Conservation (phyloP, 768 basidiomycete species). For the Cubamyces sp. region DNA sequence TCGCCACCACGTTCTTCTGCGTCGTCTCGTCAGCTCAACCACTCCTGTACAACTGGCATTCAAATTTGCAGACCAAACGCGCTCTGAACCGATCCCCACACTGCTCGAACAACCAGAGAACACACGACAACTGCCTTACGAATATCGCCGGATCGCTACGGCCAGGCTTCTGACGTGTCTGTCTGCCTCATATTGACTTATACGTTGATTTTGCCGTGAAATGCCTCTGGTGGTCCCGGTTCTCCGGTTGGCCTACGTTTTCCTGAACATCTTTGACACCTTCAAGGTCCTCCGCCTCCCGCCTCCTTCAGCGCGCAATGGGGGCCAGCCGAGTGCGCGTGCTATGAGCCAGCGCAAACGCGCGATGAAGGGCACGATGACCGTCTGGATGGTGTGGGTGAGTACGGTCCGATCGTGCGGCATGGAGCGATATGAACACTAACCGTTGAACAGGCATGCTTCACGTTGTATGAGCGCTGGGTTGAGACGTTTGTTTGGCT, state of each 20-base stretch:
- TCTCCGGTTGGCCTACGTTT: conserved; percentile 71
- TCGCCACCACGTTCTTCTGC: conserved; percentile 15
- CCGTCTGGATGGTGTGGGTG: conserved; percentile 89
- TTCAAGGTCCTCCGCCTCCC: conserved; percentile 82
- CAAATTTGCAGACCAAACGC: too few species aligned
- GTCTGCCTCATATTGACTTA: background rate
- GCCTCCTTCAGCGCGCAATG: conserved; percentile 53
- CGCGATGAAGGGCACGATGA: conserved; percentile 82
- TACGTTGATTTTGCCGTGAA: background rate
- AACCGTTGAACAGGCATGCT: conserved; percentile 55
- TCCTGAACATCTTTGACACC: conserved; percentile 81
- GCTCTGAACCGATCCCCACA: too few species aligned
- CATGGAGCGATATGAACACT: background rate
- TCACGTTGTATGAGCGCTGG: conserved; percentile 67
- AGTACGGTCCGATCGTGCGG: conserved; percentile 28
- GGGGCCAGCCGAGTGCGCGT: conserved; percentile 64
- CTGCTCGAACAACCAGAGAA: background rate
- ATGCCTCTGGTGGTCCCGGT: conserved; percentile 74
- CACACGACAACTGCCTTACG: background rate
- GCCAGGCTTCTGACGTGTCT: background rate
- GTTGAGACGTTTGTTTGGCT: conserved; percentile 67
- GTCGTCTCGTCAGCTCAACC: too few species aligned
- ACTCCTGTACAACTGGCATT: too few species aligned
- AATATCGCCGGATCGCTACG: background rate
- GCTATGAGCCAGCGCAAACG: conserved; percentile 79